phyloP scores from a whole-genome alignment of 805 yeast species.

The Clavispora asparagi region DNA sequence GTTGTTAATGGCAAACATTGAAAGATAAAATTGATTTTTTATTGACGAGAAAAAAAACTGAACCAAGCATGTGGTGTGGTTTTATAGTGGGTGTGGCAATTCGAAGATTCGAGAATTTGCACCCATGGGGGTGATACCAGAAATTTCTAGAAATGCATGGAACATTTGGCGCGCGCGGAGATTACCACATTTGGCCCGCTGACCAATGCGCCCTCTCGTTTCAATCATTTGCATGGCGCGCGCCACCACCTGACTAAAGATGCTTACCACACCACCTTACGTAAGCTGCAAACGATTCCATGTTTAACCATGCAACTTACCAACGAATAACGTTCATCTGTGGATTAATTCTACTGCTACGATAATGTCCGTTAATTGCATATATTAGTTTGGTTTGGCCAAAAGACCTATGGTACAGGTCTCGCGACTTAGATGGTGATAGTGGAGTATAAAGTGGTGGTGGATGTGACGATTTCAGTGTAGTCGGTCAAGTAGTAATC shows the following conservation, averaged over 20 bases:
- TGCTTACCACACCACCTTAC: too few relatives aligned
- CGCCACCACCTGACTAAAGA: not conserved
- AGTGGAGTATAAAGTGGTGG: slow-evolving; percentile 32
- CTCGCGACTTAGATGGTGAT: slow-evolving; percentile 19
- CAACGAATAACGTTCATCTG: too few relatives aligned
- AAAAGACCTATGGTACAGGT: not conserved
- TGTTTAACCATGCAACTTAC: too few relatives aligned
- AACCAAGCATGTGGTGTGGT: not conserved
- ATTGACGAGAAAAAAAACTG: not conserved
- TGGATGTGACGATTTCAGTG: slow-evolving; percentile 33
- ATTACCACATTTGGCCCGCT: not conserved
- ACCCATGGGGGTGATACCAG: not conserved
- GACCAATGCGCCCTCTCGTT: not conserved
- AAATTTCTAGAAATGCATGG: slow-evolving; percentile 4
- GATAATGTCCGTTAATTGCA: not conserved
- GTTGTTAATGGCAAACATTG: slow-evolving; percentile 12
- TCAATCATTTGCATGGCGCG: not conserved
- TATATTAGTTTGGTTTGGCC: not conserved
- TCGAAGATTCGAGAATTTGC: slow-evolving; percentile 4
- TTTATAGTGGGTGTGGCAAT: not conserved
- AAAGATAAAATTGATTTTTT: not conserved
- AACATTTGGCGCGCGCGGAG: not conserved
- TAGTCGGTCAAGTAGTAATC: slow-evolving; percentile 28
- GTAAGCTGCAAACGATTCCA: too few relatives aligned
- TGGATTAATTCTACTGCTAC: too few relatives aligned